Evolutionary conservation across 768 basidiomycete genomes (phyloP).

Genomic region (Macrolepiota dolichaula): DNA sequence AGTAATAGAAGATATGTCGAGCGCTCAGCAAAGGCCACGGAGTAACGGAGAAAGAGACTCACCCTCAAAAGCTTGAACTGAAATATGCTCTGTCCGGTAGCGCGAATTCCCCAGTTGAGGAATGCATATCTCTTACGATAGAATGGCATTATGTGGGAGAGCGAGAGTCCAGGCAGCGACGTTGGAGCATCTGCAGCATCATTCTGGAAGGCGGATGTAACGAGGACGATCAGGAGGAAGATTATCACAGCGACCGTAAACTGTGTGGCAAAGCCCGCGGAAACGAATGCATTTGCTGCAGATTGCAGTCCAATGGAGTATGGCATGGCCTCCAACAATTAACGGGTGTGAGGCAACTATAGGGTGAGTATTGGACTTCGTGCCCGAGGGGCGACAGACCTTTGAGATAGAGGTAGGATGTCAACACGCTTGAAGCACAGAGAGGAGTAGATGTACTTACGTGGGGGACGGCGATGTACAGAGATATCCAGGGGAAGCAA

Average conservation of each 20-base stretch:
- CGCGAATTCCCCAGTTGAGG: constrained; percentile 66
- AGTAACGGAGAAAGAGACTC: constrained; percentile 24
- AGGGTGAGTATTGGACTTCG: constrained; percentile 18
- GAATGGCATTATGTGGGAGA: constrained; percentile 63
- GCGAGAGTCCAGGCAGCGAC: constrained; percentile 53
- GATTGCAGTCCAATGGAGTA: constrained; percentile 48
- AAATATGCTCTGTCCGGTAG: constrained; percentile 62
- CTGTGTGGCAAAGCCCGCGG: constrained; percentile 46
- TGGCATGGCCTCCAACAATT: constrained; percentile 35
- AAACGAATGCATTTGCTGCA: constrained; percentile 46
- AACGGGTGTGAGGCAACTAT: constrained; percentile 22
- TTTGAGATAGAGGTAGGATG: background rate
- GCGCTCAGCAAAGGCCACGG: constrained; percentile 1
- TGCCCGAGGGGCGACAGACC: constrained; percentile 14
- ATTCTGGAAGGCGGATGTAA: constrained; percentile 44
- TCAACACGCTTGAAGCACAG: background rate
- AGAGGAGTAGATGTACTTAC: background rate
- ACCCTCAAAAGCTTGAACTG: constrained; percentile 70
- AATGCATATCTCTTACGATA: constrained; percentile 71
- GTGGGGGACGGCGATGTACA: background rate
- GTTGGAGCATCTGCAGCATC: constrained; percentile 50
- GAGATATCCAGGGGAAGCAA: constrained; percentile 8
- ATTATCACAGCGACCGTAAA: constrained; percentile 45
- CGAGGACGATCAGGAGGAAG: constrained; percentile 41
- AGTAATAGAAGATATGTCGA: background rate